Percentiles rank a stretch among this genome's conserved stretches.
phyloP scores from a whole-genome alignment of 805 yeast genomes.

The Starmerella stigmatis region DNA sequence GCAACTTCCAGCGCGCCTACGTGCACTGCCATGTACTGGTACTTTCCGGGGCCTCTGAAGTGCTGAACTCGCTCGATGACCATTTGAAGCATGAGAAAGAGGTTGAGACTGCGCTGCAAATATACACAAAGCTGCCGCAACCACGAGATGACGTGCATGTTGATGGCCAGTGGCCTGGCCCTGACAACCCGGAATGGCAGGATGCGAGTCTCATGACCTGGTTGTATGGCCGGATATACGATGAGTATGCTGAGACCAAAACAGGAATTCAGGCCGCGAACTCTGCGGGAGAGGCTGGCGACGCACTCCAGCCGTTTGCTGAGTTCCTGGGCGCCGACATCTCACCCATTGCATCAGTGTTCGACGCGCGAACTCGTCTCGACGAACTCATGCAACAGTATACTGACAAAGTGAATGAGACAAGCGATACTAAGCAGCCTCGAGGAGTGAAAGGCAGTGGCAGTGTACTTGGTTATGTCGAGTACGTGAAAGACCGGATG shows the following conservation, averaged over 20 bases:
- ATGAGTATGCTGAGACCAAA: not conserved
- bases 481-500: not conserved
- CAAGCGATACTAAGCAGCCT: not conserved
- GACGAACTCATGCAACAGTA: slow-evolving; percentile 1
- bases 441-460: slow-evolving; percentile 1
- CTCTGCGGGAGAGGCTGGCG: not conserved
- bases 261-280: not conserved
- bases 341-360: not conserved
- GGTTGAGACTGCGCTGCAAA: not conserved
- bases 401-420: not conserved
- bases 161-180: not conserved
- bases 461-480: not conserved
- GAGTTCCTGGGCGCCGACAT: not conserved
- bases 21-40: slow-evolving; percentile 1
- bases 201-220: slow-evolving; percentile 3
- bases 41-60: not conserved
- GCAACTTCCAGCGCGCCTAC: not conserved
- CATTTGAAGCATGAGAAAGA: not conserved
- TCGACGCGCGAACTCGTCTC: not conserved
- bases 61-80: not conserved
- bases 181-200: not conserved
- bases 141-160: not conserved
- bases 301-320: not conserved
- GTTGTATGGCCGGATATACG: not conserved
- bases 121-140: not conserved